Base-by-base conservation (phyloP, 2,329 filamentous ascomycete species). In the Harringtonia aguacate region DNA sequence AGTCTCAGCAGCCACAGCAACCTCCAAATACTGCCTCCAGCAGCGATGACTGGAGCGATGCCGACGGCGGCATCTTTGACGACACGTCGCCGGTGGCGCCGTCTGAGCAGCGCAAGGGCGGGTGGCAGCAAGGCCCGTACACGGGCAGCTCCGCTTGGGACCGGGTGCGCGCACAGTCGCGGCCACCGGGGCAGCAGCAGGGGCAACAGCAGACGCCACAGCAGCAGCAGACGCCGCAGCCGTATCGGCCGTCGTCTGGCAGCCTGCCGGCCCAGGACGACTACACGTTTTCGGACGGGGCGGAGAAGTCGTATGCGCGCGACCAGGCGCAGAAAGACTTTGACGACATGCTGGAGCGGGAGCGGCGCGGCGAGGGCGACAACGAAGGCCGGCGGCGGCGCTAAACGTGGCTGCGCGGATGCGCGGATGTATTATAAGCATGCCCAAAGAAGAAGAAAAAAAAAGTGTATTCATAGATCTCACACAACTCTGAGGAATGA, bases 301-400 rank as follows among this genome's bases (percentile, higher is more conserved):
- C 48, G 24, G 48, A 47, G 17, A 50, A 48, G 37, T 12, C 43
- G 15, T 12, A 27, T 10, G 46, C 46, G 13, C 47, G 46, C 22
- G 36, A 44, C 24, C 36, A 44, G 21, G 53, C 48, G 2, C 53
- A 55, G 31, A 50, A 43, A 35, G 47, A 54, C 20, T 55, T 55
- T 41, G 53, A 55, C 17, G 51, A 38, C n/a, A 50, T 55, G 52
- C 45, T 55, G 12, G 53, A 55, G 28, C 36, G 36, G n/a, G 53
- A 55, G 36, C 51, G 53, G 3, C 40, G 35, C 15, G 52, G 50
- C 8, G 46, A 50, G 28, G 40, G 30, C 17, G 22, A 22, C 14
- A 5, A 31, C 15, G 5, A 31, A 14, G 30, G 30, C 4, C 12
- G 30, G 13, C 30, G 30, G 13, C 30, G 30, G 13, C 30, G 30